phyloP scores from a whole-genome alignment of 2,329 filamentous ascomycete species.

The Nigrograna mackinnonii region DNA sequence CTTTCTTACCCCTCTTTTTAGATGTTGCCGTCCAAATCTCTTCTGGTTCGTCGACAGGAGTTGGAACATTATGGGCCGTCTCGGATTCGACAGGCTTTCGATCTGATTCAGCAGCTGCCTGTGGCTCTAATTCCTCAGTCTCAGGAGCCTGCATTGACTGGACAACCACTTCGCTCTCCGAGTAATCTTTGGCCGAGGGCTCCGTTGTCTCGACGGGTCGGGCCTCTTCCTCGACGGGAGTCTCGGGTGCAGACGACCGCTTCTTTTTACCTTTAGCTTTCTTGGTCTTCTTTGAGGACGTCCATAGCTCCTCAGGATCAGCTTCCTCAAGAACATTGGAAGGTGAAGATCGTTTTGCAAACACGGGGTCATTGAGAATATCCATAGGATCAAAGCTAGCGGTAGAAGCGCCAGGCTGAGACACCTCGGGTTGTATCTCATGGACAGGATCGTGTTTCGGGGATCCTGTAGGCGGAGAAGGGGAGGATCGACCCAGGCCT shows the following conservation, averaged over 20 bases:
- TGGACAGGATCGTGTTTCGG: slow-evolving; percentile 22
- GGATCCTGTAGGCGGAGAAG: slow-evolving; percentile 30
- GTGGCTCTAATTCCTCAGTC: not conserved
- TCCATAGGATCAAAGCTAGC: slow-evolving; percentile 40
- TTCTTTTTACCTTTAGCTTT: slow-evolving; percentile 51
- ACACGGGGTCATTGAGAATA: slow-evolving; percentile 39
- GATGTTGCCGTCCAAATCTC: slow-evolving; percentile 8
- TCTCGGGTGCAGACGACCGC: slow-evolving; percentile 15
- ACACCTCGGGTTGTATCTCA: slow-evolving; percentile 22
- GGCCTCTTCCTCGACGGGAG: slow-evolving; percentile 9
- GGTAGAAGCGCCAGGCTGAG: slow-evolving; percentile 38
- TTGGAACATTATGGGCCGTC: slow-evolving; percentile 1
- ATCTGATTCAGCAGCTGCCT: too few relatives aligned
- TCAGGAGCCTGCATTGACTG: not conserved
- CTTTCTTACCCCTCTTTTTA: slow-evolving; percentile 30
- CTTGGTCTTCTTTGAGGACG: slow-evolving; percentile 49
- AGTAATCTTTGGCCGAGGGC: not conserved
- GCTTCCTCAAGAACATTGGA: slow-evolving; percentile 38
- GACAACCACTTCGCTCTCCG: too few relatives aligned
- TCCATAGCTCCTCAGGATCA: slow-evolving; percentile 38
- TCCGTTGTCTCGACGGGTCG: not conserved
- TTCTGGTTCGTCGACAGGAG: slow-evolving; percentile 10
- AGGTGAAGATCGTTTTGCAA: slow-evolving; percentile 35
- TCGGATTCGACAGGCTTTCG: too few relatives aligned
- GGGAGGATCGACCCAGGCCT: slow-evolving; percentile 29